Evolutionary conservation across 768 basidiomycete genomes (phyloP), one percentile per base, ranked within the genome.

Genomic region (Astraeus odoratus): DNA sequence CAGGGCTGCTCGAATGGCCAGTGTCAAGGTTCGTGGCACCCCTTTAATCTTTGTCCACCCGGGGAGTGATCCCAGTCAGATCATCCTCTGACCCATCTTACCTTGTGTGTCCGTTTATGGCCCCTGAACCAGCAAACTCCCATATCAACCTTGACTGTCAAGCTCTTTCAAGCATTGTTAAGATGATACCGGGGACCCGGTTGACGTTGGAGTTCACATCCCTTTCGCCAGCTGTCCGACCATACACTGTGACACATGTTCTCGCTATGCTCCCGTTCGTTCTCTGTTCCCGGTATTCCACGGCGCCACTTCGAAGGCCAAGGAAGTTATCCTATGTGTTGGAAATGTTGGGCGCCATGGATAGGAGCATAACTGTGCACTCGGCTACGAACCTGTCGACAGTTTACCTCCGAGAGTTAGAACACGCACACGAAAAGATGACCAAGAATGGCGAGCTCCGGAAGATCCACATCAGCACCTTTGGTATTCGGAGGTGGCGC

Each of bases 181-280:
- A 51, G 13, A 45, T 60, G 9, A 25, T 42, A 4, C 38, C 44
- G 12, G 61, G 58, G 20, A 46, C 52, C 29, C 52, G 50, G 18
- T 46, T 39, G n/a, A 56, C 41, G 12, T 39, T 71, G 39, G 62
- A 68, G 43, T 67, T 71, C 37, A 70, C 66, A 4, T 62, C 72
- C 5, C 64, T 76, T 44, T 62, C 69, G 8, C 48, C 67, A 0
- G 58, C 57, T 24, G 51, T 73, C 36, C 43, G 59, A 5, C 57
- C 63, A 22, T 52, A 71, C 34, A 67, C 68, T 29, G 51, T 59
- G 3, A 44, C 60, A 2, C 74, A 71, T 51, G 52, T 73, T 26
- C 48, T 74, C 23, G 72, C 72, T 43, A 58, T 71, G 3, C 42
- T 76, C 4, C 74, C 77, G 4, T 76, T 75, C 51, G 57, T 69